Base-by-base conservation (phyloP, 768 basidiomycete species). In the Lactifluus piperatus region DNA sequence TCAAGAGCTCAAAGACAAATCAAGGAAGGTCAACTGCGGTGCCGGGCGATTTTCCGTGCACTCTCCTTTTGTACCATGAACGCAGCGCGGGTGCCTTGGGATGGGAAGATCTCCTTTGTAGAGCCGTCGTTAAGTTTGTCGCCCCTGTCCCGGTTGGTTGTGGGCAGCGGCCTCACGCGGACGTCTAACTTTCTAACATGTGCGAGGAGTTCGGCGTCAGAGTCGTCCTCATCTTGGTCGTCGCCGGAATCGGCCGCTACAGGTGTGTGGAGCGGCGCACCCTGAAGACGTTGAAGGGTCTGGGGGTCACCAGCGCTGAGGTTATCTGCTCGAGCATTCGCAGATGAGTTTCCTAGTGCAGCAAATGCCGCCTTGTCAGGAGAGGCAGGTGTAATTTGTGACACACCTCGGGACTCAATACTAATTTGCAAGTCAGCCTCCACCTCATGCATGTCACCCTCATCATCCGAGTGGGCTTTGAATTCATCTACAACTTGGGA, bases 381-480 rank as follows among this genome's bases (percentile, higher is more conserved):
- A 46, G 14, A 18, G n/a, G 16, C 3, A 7, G 30, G 20, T 36
- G 26, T 9, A 41, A 46, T 13, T 22, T 11, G 45, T 9, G 22
- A 51, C 46, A 7, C 24, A 61, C 54, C 54, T 46, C 20, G 20
- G 37, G 39, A 30, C 18, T 6, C 16, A 5, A 8, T n/a, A 3
- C 34, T 37, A 10, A 22, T 11, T 2, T 16, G 43, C 59, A 60
- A 56, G 22, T 60, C 39, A 2, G 29, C 50, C 37, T 61, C 55
- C 8, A 61, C 60, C 24, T 61, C 54, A 16, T 61, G 34, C 55
- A 56, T 51, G 9, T 61, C 60, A 30, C 11, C 5, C 29, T 61
- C 58, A 2, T 60, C 60, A 36, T 41, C 44, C 29, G 60, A 61
- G 44, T 34, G 2, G 10, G 26, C 50, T 22, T 27, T 44, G 14